Evolutionary conservation across 108 stramenopile genomes (phyloP).

Genomic region (Nitzschia palea): DNA sequence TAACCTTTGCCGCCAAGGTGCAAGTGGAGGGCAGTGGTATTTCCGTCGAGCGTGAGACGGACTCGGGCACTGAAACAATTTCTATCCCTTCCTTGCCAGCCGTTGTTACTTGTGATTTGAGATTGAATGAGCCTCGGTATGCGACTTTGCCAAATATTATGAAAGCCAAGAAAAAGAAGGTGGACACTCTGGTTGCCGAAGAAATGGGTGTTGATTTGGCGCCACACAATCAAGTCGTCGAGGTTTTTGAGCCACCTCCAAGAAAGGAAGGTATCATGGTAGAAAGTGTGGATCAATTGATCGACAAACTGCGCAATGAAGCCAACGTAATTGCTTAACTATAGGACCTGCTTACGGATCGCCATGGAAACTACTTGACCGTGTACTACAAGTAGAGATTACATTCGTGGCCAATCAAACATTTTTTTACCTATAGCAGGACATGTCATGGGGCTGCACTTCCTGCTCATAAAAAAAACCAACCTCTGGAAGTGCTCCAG

Average conservation of each 20-base stretch:
- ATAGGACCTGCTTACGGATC: background rate
- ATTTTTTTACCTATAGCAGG: too few species aligned
- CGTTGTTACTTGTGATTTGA: conserved; percentile 96
- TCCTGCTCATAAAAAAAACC: too few species aligned
- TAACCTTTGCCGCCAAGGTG: conserved; percentile 96
- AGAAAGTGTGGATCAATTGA: conserved; percentile 87
- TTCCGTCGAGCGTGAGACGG: conserved; percentile 96
- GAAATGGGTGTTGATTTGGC: conserved; percentile 89
- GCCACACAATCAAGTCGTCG: conserved; percentile 76
- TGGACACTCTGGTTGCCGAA: conserved; percentile 79
- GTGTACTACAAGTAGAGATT: too few species aligned
- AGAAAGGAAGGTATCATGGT: conserved; percentile 95
- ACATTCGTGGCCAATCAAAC: too few species aligned
- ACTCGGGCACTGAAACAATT: conserved; percentile 87
- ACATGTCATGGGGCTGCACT: too few species aligned
- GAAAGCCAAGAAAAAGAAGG: conserved; percentile 99
- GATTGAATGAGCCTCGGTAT: conserved; percentile 98
- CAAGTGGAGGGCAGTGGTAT: conserved; percentile 57
- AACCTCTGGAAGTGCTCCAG: too few species aligned
- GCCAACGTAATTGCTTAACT: conserved; percentile 38
- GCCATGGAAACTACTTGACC: too few species aligned
- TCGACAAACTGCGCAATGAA: conserved; percentile 89
- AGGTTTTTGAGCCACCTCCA: conserved; percentile 93
- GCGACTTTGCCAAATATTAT: conserved; percentile 99
- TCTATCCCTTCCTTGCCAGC: conserved; percentile 76